These are phyloP conservation scores for Beauveria sp. DNA, from an alignment of 2,329 filamentous ascomycete species.

Conservation along the genomic window DNA sequence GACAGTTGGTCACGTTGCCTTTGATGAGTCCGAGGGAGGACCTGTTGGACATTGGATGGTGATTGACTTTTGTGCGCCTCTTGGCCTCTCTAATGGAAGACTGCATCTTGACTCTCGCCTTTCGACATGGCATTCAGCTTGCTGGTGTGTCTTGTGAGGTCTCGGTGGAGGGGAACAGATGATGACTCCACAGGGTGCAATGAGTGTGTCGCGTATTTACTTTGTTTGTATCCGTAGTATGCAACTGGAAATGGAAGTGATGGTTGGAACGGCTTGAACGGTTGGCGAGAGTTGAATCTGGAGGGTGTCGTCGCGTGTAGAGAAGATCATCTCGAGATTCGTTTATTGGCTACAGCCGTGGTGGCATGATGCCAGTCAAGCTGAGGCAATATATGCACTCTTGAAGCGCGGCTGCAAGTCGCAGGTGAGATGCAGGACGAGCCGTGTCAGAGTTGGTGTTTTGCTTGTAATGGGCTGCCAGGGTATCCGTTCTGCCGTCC, in stretches of 20 bases:
- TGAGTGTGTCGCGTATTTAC: neutral
- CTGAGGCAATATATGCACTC: neutral
- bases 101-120: neutral
- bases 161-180: neutral
- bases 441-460: neutral
- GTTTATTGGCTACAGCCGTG: neutral
- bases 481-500: neutral
- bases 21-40: too few relatives aligned
- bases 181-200: neutral
- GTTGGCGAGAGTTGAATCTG: neutral
- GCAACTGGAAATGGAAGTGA: neutral
- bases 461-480: neutral
- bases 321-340: neutral
- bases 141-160: neutral
- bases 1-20: too few relatives aligned
- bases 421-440: constrained; percentile 6
- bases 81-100: neutral
- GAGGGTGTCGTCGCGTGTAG: neutral
- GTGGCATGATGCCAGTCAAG: neutral
- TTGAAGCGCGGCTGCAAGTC: constrained; percentile 3
- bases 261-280: neutral
- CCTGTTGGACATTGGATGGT: neutral
- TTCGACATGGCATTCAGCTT: neutral
- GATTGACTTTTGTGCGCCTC: neutral
- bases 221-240: neutral